Percentiles rank a stretch among this genome's conserved stretches.
Conservation (phyloP, 164 flowering plant species). For the Akebia trifoliata region DNA sequence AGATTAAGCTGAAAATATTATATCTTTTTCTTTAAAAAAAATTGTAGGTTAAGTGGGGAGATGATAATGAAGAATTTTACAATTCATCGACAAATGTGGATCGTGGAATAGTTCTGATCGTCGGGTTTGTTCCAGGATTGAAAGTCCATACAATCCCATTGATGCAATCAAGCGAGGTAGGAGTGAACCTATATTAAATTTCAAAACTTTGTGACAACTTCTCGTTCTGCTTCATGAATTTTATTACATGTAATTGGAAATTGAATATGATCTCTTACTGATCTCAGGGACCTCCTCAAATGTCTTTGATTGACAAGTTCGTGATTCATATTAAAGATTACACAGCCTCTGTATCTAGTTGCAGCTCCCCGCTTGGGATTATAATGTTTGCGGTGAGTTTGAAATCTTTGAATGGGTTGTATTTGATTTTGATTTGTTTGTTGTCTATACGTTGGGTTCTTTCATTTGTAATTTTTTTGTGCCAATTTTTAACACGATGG, state of each 20-base stretch:
- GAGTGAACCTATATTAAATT: background rate
- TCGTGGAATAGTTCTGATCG: constrained; percentile 42
- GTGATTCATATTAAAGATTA: constrained; percentile 43
- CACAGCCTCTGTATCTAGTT: constrained; percentile 41
- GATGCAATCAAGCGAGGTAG: constrained; percentile 22
- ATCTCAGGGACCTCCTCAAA: constrained; percentile 23
- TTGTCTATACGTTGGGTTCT: background rate
- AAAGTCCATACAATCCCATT: constrained; percentile 50
- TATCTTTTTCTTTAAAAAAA: background rate
- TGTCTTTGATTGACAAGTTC: constrained; percentile 35
- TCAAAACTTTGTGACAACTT: background rate
- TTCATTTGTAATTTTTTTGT: background rate
- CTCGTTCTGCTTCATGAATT: background rate
- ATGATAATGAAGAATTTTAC: constrained; percentile 3
- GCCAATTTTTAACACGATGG: no score
- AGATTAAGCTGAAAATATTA: background rate
- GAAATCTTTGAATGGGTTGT: background rate
- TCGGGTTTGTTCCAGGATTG: constrained; percentile 70
- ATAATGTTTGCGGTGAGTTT: constrained; percentile 57
- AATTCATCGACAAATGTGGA: constrained; percentile 7
- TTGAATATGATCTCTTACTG: background rate
- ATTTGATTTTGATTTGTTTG: background rate
- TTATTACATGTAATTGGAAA: background rate
- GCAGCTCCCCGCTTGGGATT: constrained; percentile 46
- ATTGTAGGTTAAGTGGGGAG: constrained; percentile 41